These are phyloP conservation scores for Apophysomyces trapeziformis DNA, from an alignment of 371 early-diverging fungal species.

Conservation along the genomic window DNA sequence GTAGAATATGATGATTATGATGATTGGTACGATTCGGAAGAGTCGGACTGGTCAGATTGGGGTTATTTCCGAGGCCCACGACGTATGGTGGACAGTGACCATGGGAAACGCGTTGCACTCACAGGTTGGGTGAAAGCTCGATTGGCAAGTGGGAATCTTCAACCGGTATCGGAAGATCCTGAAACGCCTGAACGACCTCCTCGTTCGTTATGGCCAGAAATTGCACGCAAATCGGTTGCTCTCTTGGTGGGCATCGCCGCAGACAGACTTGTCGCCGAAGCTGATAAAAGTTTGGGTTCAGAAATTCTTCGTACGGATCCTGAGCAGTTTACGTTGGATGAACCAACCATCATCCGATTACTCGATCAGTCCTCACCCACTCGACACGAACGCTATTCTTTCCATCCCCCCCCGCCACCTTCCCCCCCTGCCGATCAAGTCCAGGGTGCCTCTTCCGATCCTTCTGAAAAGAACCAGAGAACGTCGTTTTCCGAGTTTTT, in stretches of 20 bases:
- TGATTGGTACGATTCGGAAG: neutral
- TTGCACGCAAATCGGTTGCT: neutral
- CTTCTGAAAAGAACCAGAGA: no score
- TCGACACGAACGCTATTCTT: neutral
- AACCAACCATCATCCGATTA: neutral
- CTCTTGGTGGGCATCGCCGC: neutral
- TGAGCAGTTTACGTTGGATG: neutral
- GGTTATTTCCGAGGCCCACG: neutral
- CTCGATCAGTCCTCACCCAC: neutral
- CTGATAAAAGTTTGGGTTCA: neutral
- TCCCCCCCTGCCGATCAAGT: no score
- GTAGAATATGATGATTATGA: constrained; percentile 5
- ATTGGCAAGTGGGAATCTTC: neutral
- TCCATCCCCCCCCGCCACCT: no score
- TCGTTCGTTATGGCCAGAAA: neutral
- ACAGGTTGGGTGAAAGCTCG: neutral
- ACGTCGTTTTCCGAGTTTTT: no score
- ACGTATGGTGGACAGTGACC: neutral
- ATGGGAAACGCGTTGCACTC: neutral
- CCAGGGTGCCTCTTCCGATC: no score
- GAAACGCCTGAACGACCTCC: neutral
- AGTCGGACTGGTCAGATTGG: neutral
- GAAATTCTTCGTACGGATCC: neutral
- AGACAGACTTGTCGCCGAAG: neutral
- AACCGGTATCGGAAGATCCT: neutral